Base-by-base conservation (phyloP, 805 yeast genomes). In the Candida xiaguanensis region DNA sequence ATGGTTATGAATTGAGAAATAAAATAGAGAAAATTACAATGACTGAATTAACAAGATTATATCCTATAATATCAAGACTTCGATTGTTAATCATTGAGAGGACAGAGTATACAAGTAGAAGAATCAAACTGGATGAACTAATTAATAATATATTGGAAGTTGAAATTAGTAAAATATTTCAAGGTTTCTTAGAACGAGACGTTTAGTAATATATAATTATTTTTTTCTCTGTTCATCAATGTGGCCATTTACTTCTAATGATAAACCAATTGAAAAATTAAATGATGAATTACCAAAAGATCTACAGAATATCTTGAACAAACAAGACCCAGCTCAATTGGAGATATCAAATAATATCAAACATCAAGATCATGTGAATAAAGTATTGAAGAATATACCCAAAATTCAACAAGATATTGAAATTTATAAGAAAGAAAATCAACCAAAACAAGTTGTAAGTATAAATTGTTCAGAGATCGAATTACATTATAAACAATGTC, bases 401-500 rank as follows among this genome's bases (percentile, higher is more conserved):
- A 16, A 14, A 29, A 9, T 5, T 11, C n/a, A 13, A 29, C 13
- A 28, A 8, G 27, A 35, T 17, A 12, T 35, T 14, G 12, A 27
- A 11, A 39, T 45, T 4, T 63, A 64, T 43, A 67, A 66, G 44
- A 53, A 45, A 23, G 39, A 49, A 16, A 59, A 63, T 37, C 49
- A 46, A 15, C 42, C 47, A 0, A 48, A 52, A 19, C 49, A 50
- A 20, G 70, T 56, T 1, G 45, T 63, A 1, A 39, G 50, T 18
- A 52, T 67, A 33, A 68, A 68, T 48, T 68, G 74, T 43, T 59
- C 71, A 3, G 74, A 68, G 45, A 42, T 68, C 8, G 39, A 28
- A 22, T 15, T 7, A 4, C 18, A 26, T 20, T 35, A 27, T n/a
- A 27, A 26, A 12, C 13, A 20, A 18, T 36, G 39, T 22, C 29